Base-by-base conservation (phyloP, 441 rosid species). In the Erodium texanum region DNA sequence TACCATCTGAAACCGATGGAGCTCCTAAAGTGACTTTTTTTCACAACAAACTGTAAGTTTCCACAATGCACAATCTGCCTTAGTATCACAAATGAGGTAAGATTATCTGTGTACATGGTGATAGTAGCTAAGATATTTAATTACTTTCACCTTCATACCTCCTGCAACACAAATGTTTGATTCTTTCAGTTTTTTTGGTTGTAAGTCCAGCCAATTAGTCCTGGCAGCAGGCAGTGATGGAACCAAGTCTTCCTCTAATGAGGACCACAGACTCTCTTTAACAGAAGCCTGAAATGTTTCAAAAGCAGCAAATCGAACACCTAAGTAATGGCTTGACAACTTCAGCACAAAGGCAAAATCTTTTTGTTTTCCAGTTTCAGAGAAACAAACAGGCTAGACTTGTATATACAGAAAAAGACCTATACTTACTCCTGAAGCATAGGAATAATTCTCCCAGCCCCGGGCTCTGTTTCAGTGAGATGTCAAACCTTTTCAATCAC, bases 151-250 rank as follows among this genome's bases (percentile, higher is more conserved):
- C 80, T 82, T 74, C 96, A 80, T 89, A 95, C 99, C 99, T 90
- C 99, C 98, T 76, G 89, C 90, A 73, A 92, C 90, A 83, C 99
- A 95, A 78, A 95, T 79, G 76, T 87, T 92, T 74, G 96, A 83
- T 76, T 89, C 80, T 76, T 80, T 90, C 8, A 89, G 84, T 32
- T 87, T 73, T 79, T 85, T 87, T 70, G 99, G 87, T 71, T 92
- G 98, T 62, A 90, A 77, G 66, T 95, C 99, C 87, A 95, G 82
- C 99, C 99, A 95, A 78, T 92, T 92, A 73, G 88, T 82, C 85
- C 84, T 89, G 70, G 80, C 81, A 77, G 83, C 79, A 74, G 89
- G 75, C 71, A 83, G 75, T 66, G 96, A 90, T 66, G 98, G 99
- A 73, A 89, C 75, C 74, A 94, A 80, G 68, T 89, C 97, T 78